These are phyloP conservation scores for Zangia roseola DNA, from an alignment of 768 basidiomycete species.

Conservation along the genomic window DNA sequence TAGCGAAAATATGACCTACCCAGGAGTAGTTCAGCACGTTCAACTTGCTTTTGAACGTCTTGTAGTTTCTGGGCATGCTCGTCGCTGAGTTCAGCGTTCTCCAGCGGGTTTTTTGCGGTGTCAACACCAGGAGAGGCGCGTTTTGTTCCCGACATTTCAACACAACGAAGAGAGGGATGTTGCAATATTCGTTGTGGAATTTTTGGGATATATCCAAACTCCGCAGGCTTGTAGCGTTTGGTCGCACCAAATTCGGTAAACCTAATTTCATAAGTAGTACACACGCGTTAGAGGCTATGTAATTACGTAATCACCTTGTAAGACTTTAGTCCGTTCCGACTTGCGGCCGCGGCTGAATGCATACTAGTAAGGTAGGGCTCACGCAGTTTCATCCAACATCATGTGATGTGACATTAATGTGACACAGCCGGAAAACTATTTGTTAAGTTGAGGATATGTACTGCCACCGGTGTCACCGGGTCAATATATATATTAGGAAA, in stretches of 20 bases:
- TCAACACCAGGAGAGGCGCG: slow-evolving; percentile 80
- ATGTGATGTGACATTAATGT: no score
- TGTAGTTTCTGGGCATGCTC: slow-evolving; percentile 71
- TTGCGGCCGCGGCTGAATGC: no score
- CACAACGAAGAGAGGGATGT: slow-evolving; percentile 3
- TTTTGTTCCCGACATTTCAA: slow-evolving; percentile 51
- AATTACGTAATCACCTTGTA: no score
- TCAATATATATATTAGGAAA: no score
- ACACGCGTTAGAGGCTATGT: no score
- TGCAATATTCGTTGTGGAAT: slow-evolving; percentile 13
- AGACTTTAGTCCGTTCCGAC: no score
- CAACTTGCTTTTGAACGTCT: slow-evolving; percentile 63
- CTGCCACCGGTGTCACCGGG: no score
- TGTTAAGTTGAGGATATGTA: no score
- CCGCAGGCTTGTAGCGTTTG: slow-evolving; percentile 26
- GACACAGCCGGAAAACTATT: no score
- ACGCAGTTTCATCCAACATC: no score
- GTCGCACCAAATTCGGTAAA: slow-evolving; percentile 11
- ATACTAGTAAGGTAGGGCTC: no score
- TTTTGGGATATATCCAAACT: slow-evolving; percentile 29
- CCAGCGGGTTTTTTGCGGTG: slow-evolving; percentile 66
- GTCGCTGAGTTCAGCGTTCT: slow-evolving; percentile 65
- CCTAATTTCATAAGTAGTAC: no score
- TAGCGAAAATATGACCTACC: slow-evolving; percentile 45
- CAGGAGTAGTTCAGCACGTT: slow-evolving; percentile 67